Conservation (phyloP, 371 early-diverging fungal species). For the Thermomucor indicae-seudaticae region DNA sequence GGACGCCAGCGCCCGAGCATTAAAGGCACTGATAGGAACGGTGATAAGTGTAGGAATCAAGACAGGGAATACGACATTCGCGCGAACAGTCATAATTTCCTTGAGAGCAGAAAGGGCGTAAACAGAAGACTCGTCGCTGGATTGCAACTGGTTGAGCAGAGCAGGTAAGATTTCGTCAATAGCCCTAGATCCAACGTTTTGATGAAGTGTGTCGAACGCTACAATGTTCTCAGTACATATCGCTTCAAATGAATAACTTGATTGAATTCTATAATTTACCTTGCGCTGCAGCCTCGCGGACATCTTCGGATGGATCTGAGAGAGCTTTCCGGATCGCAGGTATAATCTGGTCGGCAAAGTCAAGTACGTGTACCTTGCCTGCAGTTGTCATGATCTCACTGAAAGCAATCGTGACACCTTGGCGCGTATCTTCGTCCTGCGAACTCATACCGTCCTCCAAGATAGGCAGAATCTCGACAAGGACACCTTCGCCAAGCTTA, state of each 20-base stretch:
- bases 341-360: slow-evolving; percentile 80
- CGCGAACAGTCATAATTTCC: slow-evolving; percentile 94
- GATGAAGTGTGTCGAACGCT: slow-evolving; percentile 91
- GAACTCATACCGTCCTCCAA: slow-evolving; percentile 77
- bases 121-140: slow-evolving; percentile 57
- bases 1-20: slow-evolving; percentile 87
- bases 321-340: slow-evolving; percentile 79
- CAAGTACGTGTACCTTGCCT: slow-evolving; percentile 75
- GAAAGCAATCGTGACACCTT: slow-evolving; percentile 92
- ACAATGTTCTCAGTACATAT: slow-evolving; percentile 8
- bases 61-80: slow-evolving; percentile 94
- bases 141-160: slow-evolving; percentile 76
- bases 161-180: slow-evolving; percentile 90
- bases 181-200: slow-evolving; percentile 84
- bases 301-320: slow-evolving; percentile 73
- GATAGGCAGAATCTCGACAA: slow-evolving; percentile 86
- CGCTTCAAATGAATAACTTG: neutral
- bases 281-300: slow-evolving; percentile 92
- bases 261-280: slow-evolving; percentile 12
- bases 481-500: slow-evolving; percentile 89
- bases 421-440: slow-evolving; percentile 62
- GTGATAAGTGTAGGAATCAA: slow-evolving; percentile 88
- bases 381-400: slow-evolving; percentile 88
- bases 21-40: slow-evolving; percentile 86
- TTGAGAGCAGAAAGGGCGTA: slow-evolving; percentile 92